Evolutionary conservation across 108 stramenopile genomes (phyloP), one percentile per base, ranked within the genome.

Genomic region (Fistulifera solaris): DNA sequence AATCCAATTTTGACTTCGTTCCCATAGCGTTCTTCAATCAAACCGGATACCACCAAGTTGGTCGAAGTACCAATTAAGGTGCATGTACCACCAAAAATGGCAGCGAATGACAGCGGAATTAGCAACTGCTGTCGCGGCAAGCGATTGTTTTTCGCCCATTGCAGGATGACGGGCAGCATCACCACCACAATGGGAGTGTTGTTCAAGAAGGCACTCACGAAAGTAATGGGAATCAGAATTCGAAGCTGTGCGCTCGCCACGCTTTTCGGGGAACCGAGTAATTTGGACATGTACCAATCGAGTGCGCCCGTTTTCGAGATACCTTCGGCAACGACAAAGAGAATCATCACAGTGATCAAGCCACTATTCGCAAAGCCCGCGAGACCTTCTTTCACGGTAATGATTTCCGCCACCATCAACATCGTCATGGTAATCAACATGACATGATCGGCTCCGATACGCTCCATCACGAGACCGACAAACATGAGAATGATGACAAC

Each of bases 1-100:
- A 94, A 65, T 12, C 76, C 76, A 52, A 79, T 77, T 0, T 40
- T 28, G 11, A 71, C 60, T 27, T 70, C 69, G 40, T 70, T 44
- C 2, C 77, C 70, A 63, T 80, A 89, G 23, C 58, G 47, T 11
- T 72, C 54, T 15, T 57, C 24, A 22, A 86, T 52, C 58, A 87
- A 58, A 11, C 86, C 93, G 8, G 48, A 44, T 3, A 94, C 88
- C 5, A 94, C 87, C 21, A 94, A 72, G 59, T 90, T 94, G 25
- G 88, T 94, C 16, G 65, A 70, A 1, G 93, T 94, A 12, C 93
- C 93, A 50, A 94, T 90, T 38, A 94, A 55, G 1, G 93, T 94
- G 54, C 87, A 89, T 1, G 86, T 90, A 42, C 93, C 88, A 23
- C 93, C 93, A 27, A 90, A 61, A 67, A 94, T 94, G 59, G 66